Conservation (phyloP, 2,329 filamentous ascomycete genomes). For the Monilinia vaccinii-corymbosi region DNA sequence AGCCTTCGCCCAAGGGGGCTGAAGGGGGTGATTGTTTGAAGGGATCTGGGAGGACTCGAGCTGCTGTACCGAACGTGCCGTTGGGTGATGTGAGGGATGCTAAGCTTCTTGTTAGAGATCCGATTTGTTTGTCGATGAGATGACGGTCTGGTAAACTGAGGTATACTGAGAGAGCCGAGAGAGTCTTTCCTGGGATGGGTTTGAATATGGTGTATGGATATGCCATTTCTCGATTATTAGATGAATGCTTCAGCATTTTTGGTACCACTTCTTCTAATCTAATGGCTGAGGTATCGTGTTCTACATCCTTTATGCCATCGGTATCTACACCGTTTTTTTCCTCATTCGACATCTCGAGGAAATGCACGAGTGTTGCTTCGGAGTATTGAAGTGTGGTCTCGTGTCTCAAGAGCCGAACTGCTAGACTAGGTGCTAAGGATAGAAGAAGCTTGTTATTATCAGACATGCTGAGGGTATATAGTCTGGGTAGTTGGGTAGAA, state of each 20-base stretch:
- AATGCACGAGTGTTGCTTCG: conserved; percentile 26
- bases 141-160: conserved; percentile 22
- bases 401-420: conserved; percentile 26
- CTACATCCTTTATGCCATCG: not conserved
- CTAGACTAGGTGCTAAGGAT: conserved; percentile 23
- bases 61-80: conserved; percentile 25
- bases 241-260: conserved; percentile 28
- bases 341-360: conserved; percentile 17
- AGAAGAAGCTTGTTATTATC: conserved; percentile 24
- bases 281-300: not conserved
- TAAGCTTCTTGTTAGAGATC: conserved; percentile 22
- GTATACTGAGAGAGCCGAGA: conserved; percentile 23
- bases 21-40: conserved; percentile 9
- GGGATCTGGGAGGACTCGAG: conserved; percentile 20
- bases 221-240: conserved; percentile 25
- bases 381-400: conserved; percentile 25
- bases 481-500: conserved; percentile 26
- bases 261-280: conserved; percentile 18
- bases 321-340: not conserved
- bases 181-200: conserved; percentile 17
- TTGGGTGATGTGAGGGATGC: conserved; percentile 24
- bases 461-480: conserved; percentile 28
- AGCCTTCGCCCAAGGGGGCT: conserved; percentile 20
- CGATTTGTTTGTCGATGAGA: conserved; percentile 25
- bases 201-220: conserved; percentile 28